Conservation (phyloP, 352 stramenopile genomes). For the Lagenidium giganteum region DNA sequence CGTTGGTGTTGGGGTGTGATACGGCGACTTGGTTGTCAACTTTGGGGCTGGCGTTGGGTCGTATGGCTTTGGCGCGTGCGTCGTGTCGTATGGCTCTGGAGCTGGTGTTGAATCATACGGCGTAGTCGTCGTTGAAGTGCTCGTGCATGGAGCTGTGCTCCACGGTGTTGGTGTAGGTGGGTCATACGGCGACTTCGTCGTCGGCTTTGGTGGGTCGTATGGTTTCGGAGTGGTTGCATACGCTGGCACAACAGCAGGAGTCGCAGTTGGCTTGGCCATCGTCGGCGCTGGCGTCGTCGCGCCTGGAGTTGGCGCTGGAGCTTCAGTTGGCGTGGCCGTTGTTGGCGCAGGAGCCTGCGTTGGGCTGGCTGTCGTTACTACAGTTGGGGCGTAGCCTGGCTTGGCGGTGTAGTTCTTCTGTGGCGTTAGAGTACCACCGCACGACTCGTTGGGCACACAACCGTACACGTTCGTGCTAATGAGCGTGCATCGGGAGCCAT, state of each 20-base stretch:
- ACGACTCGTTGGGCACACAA: slow-evolving; percentile 4
- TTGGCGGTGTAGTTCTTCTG: neutral
- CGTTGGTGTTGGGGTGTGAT: too few relatives aligned
- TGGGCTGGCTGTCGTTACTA: neutral
- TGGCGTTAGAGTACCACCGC: neutral
- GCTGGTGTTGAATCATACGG: too few relatives aligned
- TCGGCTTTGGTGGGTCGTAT: neutral
- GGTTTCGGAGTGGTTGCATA: too few relatives aligned
- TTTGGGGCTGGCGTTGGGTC: too few relatives aligned
- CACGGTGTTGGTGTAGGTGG: neutral
- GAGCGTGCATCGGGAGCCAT: slow-evolving; percentile 4
- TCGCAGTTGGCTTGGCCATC: neutral
- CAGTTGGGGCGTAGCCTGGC: too few relatives aligned
- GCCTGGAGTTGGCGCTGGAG: neutral
- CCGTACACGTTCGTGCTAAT: slow-evolving; percentile 1
- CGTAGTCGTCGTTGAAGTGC: too few relatives aligned
- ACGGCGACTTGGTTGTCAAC: too few relatives aligned
- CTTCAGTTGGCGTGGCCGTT: neutral
- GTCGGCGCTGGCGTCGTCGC: neutral
- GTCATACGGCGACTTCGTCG: slow-evolving; percentile 2
- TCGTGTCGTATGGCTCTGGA: too few relatives aligned
- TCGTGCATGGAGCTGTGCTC: too few relatives aligned
- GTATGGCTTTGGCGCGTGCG: too few relatives aligned
- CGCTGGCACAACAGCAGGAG: neutral
- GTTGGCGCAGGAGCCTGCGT: neutral